These are phyloP conservation scores for Sphagnum tenellum DNA, from an alignment of 225 moss, liverwort and hornwort genomes.

Conservation along the genomic window DNA sequence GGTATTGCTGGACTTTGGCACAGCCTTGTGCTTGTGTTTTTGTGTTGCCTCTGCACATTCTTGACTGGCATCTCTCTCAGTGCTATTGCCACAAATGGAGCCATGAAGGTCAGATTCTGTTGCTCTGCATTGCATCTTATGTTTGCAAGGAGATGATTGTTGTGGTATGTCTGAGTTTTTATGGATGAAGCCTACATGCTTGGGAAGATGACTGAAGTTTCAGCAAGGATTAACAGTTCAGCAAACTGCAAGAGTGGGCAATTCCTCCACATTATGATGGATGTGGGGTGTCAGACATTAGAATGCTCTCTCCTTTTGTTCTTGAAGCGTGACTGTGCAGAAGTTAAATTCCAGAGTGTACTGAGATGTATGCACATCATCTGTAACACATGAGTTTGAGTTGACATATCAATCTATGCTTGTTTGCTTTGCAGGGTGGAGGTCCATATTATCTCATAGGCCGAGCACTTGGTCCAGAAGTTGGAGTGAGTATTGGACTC, in stretches of 20 bases:
- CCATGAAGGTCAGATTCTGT: slow-evolving; percentile 69
- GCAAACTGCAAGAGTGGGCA: too few relatives aligned
- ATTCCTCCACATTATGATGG: too few relatives aligned
- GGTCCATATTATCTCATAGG: slow-evolving; percentile 96
- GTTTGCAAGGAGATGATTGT: too few relatives aligned
- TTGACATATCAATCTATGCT: not conserved
- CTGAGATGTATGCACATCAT: not conserved
- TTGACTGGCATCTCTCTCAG: slow-evolving; percentile 88
- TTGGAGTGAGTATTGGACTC: slow-evolving; percentile 95
- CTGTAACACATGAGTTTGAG: not conserved
- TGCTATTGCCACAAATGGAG: slow-evolving; percentile 97
- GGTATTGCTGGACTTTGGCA: slow-evolving; percentile 98
- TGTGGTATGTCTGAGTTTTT: too few relatives aligned
- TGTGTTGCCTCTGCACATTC: slow-evolving; percentile 87
- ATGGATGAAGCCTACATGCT: too few relatives aligned
- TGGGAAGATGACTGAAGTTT: too few relatives aligned
- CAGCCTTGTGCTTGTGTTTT: slow-evolving; percentile 74
- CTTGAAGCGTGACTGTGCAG: too few relatives aligned
- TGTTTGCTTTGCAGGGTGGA: slow-evolving; percentile 48
- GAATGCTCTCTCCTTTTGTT: too few relatives aligned
- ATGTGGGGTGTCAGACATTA: too few relatives aligned
- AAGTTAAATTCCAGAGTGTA: not conserved
- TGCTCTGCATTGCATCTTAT: too few relatives aligned
- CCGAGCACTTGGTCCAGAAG: slow-evolving; percentile 96
- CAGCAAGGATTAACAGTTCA: too few relatives aligned